Percentiles rank a stretch among this genome's conserved stretches.
Evolutionary conservation across 1,139 yeast species (phyloP).

Genomic region (Pichia sp.): DNA sequence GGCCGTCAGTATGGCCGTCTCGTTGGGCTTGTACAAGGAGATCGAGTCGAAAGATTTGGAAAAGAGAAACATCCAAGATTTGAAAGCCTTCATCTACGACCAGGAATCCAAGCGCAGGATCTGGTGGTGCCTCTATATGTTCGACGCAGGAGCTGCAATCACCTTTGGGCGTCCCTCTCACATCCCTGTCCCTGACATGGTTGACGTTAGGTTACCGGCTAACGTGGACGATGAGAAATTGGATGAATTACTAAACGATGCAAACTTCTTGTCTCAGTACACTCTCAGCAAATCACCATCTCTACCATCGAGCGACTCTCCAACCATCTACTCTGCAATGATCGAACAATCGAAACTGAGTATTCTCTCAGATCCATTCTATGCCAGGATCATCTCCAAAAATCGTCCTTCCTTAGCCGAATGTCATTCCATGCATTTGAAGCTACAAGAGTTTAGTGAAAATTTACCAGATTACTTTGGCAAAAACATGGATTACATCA

Average conservation of each 20-base stretch:
- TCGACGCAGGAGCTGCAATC: constrained; percentile 61
- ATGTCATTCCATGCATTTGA: constrained; percentile 45
- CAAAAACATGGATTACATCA: constrained; percentile 35
- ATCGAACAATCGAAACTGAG: constrained; percentile 55
- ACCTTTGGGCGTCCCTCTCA: constrained; percentile 65
- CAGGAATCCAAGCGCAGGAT: constrained; percentile 46
- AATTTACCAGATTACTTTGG: constrained; percentile 47
- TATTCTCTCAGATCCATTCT: constrained; percentile 45
- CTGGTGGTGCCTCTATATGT: constrained; percentile 62
- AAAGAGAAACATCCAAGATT: constrained; percentile 14
- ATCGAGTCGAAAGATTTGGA: constrained; percentile 25
- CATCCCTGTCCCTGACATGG: constrained; percentile 47
- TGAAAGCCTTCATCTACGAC: constrained; percentile 24
- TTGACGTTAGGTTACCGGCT: constrained; percentile 48
- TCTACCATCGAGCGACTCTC: constrained; percentile 33
- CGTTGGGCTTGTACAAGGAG: constrained; percentile 60
- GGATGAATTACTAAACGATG: constrained; percentile 24
- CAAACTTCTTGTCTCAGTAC: constrained; percentile 16
- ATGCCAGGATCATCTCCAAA: constrained; percentile 47
- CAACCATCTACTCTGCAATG: constrained; percentile 58
- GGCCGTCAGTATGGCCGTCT: constrained; percentile 63
- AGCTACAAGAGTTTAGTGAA: constrained; percentile 39
- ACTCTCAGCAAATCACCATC: constrained; percentile 6
- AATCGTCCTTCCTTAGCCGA: constrained; percentile 46
- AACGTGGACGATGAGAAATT: constrained; percentile 49